These are phyloP conservation scores for Rosa chinensis DNA, from an alignment of 306 rosid species.

Conservation along the genomic window DNA sequence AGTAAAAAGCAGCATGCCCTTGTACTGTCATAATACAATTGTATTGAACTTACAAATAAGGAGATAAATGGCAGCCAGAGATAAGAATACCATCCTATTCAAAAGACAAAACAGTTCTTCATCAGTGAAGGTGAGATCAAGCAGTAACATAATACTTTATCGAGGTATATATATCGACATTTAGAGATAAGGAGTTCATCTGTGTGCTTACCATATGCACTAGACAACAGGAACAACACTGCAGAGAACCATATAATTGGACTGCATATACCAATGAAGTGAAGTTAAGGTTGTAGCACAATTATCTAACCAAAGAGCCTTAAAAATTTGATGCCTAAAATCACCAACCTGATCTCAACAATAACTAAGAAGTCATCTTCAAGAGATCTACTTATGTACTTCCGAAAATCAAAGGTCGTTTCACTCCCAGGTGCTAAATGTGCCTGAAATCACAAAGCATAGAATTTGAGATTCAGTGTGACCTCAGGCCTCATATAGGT, in stretches of 20 bases:
- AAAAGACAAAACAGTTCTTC: conserved; percentile 7
- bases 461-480: neutral
- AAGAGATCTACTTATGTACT: conserved; percentile 73
- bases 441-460: conserved; percentile 50
- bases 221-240: conserved; percentile 58
- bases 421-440: conserved; percentile 70
- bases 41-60: conserved; percentile 56
- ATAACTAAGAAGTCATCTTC: conserved; percentile 84
- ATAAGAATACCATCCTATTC: conserved; percentile 68
- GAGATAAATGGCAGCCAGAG: conserved; percentile 83
- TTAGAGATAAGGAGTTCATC: neutral
- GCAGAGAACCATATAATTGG: conserved; percentile 78
- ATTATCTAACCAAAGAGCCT: conserved; percentile 19
- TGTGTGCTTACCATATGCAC: conserved; percentile 54
- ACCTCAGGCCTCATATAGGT: neutral
- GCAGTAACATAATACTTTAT: neutral
- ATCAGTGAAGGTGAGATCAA: neutral
- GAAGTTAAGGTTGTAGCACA: conserved; percentile 5
- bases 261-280: conserved; percentile 59
- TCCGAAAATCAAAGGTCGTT: conserved; percentile 62
- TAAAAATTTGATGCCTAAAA: neutral
- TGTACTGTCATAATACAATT: neutral
- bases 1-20: neutral
- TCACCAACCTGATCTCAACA: conserved; percentile 70
- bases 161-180: neutral